Evolutionary conservation across 2,329 filamentous ascomycete species (phyloP).

Genomic region (Scortechinia acanthostroma): DNA sequence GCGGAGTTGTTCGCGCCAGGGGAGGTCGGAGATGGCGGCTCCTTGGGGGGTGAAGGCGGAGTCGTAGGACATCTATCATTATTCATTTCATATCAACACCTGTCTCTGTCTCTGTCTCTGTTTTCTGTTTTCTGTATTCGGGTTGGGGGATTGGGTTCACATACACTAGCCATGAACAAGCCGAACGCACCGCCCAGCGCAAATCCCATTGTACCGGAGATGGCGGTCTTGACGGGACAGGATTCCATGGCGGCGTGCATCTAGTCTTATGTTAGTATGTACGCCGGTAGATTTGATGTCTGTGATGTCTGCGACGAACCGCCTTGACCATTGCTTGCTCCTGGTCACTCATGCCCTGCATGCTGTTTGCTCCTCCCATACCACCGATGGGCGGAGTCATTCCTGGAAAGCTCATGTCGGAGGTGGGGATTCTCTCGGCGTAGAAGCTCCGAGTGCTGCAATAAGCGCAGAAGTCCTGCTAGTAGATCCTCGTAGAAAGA

Average conservation of each 20-base stretch:
- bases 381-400: slow-evolving; percentile 1
- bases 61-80: slow-evolving; percentile 99
- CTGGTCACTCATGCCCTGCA: slow-evolving; percentile 1
- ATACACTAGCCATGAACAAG: slow-evolving; percentile 93
- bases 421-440: too few species aligned
- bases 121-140: background rate
- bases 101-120: too few species aligned
- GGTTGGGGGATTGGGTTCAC: slow-evolving; percentile 18
- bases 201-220: slow-evolving; percentile 90
- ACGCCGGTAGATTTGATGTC: too few species aligned
- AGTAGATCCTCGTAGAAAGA: too few species aligned
- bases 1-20: slow-evolving; percentile 23
- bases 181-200: slow-evolving; percentile 90
- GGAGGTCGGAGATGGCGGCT: slow-evolving; percentile 18
- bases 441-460: too few species aligned
- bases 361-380: background rate
- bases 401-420: background rate
- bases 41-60: slow-evolving; percentile 62
- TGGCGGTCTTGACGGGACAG: slow-evolving; percentile 78
- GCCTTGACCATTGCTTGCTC: background rate
- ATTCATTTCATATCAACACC: too few species aligned
- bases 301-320: background rate
- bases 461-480: too few species aligned
- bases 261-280: too few species aligned
- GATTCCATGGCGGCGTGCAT: slow-evolving; percentile 85